Evolutionary conservation across 1,139 yeast genomes (phyloP).

Genomic region (Schwanniomyces etchellsii): DNA sequence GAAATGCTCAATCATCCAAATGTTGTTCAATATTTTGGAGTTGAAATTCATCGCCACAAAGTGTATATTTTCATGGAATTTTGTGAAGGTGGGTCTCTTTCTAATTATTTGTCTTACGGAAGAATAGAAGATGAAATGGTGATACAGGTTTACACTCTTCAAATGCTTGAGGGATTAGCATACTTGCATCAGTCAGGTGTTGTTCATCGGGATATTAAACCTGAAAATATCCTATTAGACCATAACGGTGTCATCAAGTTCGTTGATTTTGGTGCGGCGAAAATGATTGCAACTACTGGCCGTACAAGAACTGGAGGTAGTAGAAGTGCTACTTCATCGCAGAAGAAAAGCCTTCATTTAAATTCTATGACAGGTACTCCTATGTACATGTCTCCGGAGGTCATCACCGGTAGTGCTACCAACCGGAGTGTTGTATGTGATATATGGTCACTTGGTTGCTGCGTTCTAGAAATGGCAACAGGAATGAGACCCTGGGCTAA

Average conservation of each 20-base stretch:
- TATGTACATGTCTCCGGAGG: conserved; percentile 99
- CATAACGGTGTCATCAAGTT: conserved; percentile 90
- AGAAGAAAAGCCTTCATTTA: conserved; percentile 13
- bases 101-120: conserved; percentile 75
- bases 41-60: conserved; percentile 93
- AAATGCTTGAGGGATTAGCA: conserved; percentile 92
- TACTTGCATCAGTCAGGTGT: conserved; percentile 94
- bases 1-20: conserved; percentile 95
- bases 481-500: conserved; percentile 88
- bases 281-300: conserved; percentile 76
- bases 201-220: conserved; percentile 94
- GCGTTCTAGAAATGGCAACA: conserved; percentile 77
- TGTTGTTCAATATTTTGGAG: conserved; percentile 93
- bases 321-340: conserved; percentile 6
- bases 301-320: conserved; percentile 29
- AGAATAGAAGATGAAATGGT: conserved; percentile 94
- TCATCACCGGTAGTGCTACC: conserved; percentile 70
- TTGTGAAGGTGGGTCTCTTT: conserved; percentile 94
- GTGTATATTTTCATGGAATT: conserved; percentile 96
- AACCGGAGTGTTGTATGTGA: conserved; percentile 74
- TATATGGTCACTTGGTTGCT: conserved; percentile 81
- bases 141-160: conserved; percentile 83
- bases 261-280: conserved; percentile 98
- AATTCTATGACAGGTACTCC: conserved; percentile 89
- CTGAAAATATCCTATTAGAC: conserved; percentile 87